These are phyloP conservation scores for Cytospora paraplurivora DNA, from an alignment of 2,329 filamentous ascomycete species.

Conservation along the genomic window DNA sequence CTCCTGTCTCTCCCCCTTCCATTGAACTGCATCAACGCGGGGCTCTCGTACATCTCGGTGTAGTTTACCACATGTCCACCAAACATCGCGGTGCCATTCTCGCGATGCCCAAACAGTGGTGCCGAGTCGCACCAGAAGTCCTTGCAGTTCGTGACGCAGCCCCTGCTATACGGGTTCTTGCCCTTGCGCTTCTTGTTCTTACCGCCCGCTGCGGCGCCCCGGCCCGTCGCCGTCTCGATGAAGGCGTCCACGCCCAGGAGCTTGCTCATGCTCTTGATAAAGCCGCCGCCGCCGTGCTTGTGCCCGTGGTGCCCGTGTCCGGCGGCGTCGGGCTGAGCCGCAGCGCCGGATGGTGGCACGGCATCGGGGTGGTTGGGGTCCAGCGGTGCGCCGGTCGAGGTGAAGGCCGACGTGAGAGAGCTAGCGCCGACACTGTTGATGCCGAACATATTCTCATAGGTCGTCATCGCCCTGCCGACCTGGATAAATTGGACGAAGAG, in stretches of 20 bases:
- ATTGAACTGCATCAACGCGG: slow-evolving; percentile 64
- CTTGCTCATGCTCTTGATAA: slow-evolving; percentile 77
- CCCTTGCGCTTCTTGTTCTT: slow-evolving; percentile 57
- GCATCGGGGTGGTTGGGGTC: slow-evolving; percentile 63
- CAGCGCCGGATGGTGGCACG: slow-evolving; percentile 53
- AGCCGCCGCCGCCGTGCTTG: slow-evolving; percentile 57
- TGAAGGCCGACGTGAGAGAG: slow-evolving; percentile 71
- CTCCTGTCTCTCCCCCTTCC: slow-evolving; percentile 43
- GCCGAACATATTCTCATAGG: slow-evolving; percentile 93
- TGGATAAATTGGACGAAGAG: slow-evolving; percentile 92
- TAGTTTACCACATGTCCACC: slow-evolving; percentile 84
- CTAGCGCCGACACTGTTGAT: slow-evolving; percentile 61
- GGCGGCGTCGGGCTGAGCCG: slow-evolving; percentile 46
- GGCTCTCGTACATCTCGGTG: slow-evolving; percentile 84
- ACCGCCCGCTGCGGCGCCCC: slow-evolving; percentile 63
- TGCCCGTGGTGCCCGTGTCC: slow-evolving; percentile 43
- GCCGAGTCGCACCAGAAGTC: slow-evolving; percentile 96
- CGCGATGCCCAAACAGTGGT: slow-evolving; percentile 74
- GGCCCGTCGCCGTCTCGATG: slow-evolving; percentile 85
- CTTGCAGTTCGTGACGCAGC: slow-evolving; percentile 83
- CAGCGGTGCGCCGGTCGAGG: slow-evolving; percentile 75
- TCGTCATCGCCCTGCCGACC: slow-evolving; percentile 89
- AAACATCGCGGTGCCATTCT: slow-evolving; percentile 74
- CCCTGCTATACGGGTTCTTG: slow-evolving; percentile 82
- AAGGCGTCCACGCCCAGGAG: slow-evolving; percentile 92